These are phyloP conservation scores for Hypoxylon sp. DNA, from an alignment of 2,329 filamentous ascomycete genomes.

Conservation along the genomic window DNA sequence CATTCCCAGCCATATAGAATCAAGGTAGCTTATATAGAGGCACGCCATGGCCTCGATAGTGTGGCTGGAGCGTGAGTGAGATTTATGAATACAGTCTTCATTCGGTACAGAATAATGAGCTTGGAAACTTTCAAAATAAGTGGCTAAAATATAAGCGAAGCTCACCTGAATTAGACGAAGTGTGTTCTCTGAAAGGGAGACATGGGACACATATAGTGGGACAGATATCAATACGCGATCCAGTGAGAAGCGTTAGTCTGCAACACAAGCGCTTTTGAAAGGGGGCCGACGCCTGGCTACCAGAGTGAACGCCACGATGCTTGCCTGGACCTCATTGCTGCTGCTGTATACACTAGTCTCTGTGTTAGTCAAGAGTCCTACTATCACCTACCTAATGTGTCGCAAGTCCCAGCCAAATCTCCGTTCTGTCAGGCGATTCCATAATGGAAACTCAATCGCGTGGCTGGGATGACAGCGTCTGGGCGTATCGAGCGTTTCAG, in stretches of 20 bases:
- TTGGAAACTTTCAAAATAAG: too few relatives aligned
- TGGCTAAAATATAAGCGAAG: too few relatives aligned
- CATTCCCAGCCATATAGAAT: too few relatives aligned
- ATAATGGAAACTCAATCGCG: slow-evolving; percentile 1
- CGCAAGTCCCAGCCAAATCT: neutral
- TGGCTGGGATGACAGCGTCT: slow-evolving; percentile 4
- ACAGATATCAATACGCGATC: slow-evolving; percentile 1
- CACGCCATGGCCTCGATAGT: too few relatives aligned
- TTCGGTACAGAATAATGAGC: too few relatives aligned
- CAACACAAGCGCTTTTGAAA: neutral
- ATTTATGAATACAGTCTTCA: too few relatives aligned
- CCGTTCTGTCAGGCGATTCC: neutral
- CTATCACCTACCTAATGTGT: neutral
- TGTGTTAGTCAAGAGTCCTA: neutral
- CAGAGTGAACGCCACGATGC: slow-evolving; percentile 6
- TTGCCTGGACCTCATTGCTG: slow-evolving; percentile 16
- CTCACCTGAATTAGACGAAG: neutral
- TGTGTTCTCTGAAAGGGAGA: neutral
- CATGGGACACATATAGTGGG: neutral
- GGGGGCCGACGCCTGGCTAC: neutral
- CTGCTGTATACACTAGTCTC: neutral
- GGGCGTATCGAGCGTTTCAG: slow-evolving; percentile 29
- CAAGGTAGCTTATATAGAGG: too few relatives aligned
- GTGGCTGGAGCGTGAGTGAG: too few relatives aligned
- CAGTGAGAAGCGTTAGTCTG: neutral